Percentiles rank a stretch among this genome's conserved stretches.
phyloP scores from a whole-genome alignment of 805 yeast species.

The Starmerella lactis-condensi region DNA sequence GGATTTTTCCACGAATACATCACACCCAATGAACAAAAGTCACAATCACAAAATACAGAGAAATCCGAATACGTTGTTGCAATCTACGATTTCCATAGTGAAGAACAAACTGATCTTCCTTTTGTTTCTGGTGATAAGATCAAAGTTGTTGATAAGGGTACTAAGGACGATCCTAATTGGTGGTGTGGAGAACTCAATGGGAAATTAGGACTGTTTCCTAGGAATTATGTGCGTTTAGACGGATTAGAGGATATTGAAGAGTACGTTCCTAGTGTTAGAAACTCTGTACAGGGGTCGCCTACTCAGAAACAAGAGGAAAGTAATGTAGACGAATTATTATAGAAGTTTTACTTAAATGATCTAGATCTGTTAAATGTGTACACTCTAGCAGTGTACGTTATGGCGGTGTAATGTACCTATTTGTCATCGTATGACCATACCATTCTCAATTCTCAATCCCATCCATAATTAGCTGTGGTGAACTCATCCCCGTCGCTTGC shows the following conservation, averaged over 20 bases:
- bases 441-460: too few species aligned
- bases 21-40: conserved; percentile 7
- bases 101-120: conserved; percentile 24
- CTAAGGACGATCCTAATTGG: conserved; percentile 28
- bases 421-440: too few species aligned
- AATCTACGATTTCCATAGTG: conserved; percentile 22
- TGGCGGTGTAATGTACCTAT: too few species aligned
- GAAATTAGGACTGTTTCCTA: conserved; percentile 29
- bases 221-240: conserved; percentile 29
- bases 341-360: too few species aligned
- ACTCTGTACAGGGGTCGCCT: too few species aligned
- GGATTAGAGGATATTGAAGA: conserved; percentile 5
- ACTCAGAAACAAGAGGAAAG: too few species aligned
- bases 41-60: too few species aligned
- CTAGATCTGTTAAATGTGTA: too few species aligned
- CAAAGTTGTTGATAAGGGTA: conserved; percentile 22
- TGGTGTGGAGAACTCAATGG: conserved; percentile 33
- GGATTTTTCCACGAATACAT: conserved; percentile 8
- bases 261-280: conserved; percentile 5
- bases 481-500: too few species aligned
- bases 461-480: too few species aligned
- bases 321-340: too few species aligned
- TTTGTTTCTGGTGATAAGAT: conserved; percentile 25
- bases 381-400: too few species aligned
- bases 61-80: conserved; percentile 19